A percentile compares a stretch with the other conserved stretches of the same genome.
phyloP scores from a whole-genome alignment of 768 basidiomycete genomes.

The Tubosaeta sp. region DNA sequence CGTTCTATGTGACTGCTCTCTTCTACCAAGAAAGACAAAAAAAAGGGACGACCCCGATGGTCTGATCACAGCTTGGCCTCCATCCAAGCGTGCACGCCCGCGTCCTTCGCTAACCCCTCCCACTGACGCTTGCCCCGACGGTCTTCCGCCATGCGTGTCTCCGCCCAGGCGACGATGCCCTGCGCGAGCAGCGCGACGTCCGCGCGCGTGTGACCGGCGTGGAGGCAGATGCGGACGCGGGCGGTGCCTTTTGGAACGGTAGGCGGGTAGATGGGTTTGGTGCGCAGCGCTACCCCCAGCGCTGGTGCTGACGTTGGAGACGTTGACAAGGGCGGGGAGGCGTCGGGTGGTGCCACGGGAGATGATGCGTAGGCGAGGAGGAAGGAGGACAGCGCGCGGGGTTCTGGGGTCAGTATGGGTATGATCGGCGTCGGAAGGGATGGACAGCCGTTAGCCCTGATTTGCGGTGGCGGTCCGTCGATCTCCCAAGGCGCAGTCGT shows the following conservation, averaged over 20 bases:
- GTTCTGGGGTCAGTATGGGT: conserved; percentile 73
- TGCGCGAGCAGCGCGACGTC: conserved; percentile 59
- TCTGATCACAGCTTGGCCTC: conserved; percentile 21
- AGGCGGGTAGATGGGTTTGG: conserved; percentile 78
- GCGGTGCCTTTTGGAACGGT: conserved; percentile 87
- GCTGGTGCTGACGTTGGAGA: conserved; percentile 2
- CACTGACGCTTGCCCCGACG: background rate
- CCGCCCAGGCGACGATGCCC: conserved; percentile 42
- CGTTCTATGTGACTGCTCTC: too few species aligned
- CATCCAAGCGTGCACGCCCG: conserved; percentile 26
- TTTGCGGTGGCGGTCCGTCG: background rate
- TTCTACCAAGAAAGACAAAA: background rate
- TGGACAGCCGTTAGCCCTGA: too few species aligned
- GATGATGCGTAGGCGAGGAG: conserved; percentile 33
- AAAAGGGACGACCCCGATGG: background rate
- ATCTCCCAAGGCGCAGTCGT: conserved; percentile 3
- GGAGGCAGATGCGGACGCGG: conserved; percentile 84
- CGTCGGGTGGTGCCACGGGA: background rate
- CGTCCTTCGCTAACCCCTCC: conserved; percentile 11
- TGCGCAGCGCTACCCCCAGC: conserved; percentile 47
- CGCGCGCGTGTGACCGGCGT: conserved; percentile 63
- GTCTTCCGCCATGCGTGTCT: conserved; percentile 9
- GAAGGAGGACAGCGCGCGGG: conserved; percentile 70
- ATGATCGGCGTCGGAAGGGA: conserved; percentile 66
- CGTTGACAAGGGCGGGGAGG: background rate